Evolutionary conservation across 83 land plant species (phyloP), one percentile per base, ranked within the genome.

Genomic region (Isoetes engelmannii): DNA sequence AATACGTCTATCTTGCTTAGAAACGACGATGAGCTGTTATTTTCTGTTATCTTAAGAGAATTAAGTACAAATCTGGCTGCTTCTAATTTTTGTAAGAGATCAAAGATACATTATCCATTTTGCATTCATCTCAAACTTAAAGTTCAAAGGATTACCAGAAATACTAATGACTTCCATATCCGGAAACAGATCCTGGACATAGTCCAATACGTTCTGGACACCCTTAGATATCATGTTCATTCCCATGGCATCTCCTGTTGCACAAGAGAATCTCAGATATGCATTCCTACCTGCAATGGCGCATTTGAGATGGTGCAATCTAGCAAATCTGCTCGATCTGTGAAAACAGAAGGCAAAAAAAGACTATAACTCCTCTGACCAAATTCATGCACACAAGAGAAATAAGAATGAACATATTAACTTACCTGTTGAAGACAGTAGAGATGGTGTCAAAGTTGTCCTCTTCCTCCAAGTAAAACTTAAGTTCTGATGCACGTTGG

Each of bases 391-490:
- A 28, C 37, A 28, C 12, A 46, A n/a, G n/a, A 42, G 51, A 46
- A 5, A 5, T 17, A 12, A 6, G 8, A 46, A 44, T 6, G 6
- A 5, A 59, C 6, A 4, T 7, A 1, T 10, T 28, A 5, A 70
- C 46, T 8, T 53, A 92, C 97, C 84, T 84, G 75, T 92, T 92
- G 81, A 92, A 92, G 5, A 84, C 82, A 15, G 65, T 74, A 6
- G 90, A 61, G 10, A 92, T 21, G 5, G 81, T 84, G 0, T 88
- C 86, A 45, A 82, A 81, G 68, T 88, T 86, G 68, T 18, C 45
- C 0, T 83, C 82, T 70, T 84, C 80, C 63, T 89, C 90, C 56
- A 92, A 9, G 74, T 74, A 89, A 43, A 80, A 79, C 81, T 92
- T 92, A 63, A 92, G 80, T 56, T 82, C 86, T 0, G 93, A 79